Percentiles rank a stretch among this genome's conserved stretches.
These are phyloP conservation scores for Herpotrichia juniperi DNA, from an alignment of 2,329 filamentous ascomycete genomes.

Conservation along the genomic window DNA sequence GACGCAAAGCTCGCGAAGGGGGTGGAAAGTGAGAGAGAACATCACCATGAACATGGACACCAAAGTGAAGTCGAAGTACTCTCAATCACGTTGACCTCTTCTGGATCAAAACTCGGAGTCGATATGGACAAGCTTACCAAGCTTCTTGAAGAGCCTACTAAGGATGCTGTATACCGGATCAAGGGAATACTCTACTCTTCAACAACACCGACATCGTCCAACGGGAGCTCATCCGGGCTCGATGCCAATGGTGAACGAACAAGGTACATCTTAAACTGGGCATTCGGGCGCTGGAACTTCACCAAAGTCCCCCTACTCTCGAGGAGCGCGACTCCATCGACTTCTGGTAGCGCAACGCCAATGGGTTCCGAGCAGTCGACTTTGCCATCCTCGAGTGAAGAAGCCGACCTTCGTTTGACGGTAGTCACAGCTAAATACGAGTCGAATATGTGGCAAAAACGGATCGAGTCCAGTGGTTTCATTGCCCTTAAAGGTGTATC, in stretches of 20 bases:
- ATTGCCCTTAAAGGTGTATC: constrained; percentile 31
- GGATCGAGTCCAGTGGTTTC: constrained; percentile 64
- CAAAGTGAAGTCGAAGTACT: constrained; percentile 89
- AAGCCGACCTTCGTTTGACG: constrained; percentile 71
- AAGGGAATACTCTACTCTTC: constrained; percentile 69
- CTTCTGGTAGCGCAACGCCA: constrained; percentile 27
- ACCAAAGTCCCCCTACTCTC: constrained; percentile 60
- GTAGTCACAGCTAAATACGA: constrained; percentile 76
- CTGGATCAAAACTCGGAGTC: constrained; percentile 61
- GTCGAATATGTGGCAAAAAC: constrained; percentile 78
- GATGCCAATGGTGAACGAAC: constrained; percentile 46
- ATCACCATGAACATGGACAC: constrained; percentile 66
- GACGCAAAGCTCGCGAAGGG: constrained; percentile 75
- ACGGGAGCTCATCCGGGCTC: constrained; percentile 36
- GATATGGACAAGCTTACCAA: constrained; percentile 60
- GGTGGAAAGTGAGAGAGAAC: constrained; percentile 50
- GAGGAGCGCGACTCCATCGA: constrained; percentile 21
- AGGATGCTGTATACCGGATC: constrained; percentile 95
- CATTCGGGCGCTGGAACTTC: constrained; percentile 94
- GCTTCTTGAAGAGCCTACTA: constrained; percentile 76
- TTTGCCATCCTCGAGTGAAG: constrained; percentile 53
- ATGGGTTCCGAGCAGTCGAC: constrained; percentile 27
- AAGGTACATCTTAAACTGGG: constrained; percentile 96
- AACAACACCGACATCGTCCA: constrained; percentile 55
- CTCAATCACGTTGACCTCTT: constrained; percentile 69